Base-by-base conservation (phyloP, 1,284 basidiomycete genomes). In the Trichosporon sp. region DNA sequence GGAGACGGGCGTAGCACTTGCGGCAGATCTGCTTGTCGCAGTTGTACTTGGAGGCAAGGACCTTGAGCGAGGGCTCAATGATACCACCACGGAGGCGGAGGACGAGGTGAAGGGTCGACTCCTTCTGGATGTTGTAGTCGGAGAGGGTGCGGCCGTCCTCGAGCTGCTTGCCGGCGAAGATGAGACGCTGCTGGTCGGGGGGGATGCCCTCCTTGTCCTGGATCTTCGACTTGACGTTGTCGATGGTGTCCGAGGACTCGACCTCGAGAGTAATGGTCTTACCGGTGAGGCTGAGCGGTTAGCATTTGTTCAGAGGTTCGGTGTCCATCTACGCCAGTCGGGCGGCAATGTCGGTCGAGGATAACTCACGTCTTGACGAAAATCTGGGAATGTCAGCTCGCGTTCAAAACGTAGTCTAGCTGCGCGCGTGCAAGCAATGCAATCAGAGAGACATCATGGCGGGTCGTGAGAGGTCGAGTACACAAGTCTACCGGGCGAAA, bases 101-200 rank as follows among this genome's bases (percentile, higher is more conserved):
- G 72, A 97, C 94, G 71, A 97, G 85, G 84, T 98, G 95, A 73
- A 98, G 90, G 49, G 95, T 98, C 19, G 91, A 94, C 84, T 98
- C 95, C 86, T 98, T 98, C 85, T 99, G 95, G 83, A 96, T 96
- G 85, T 95, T 95, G 85, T 96, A 96, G 84, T 96, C 94, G 74
- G 86, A 89, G 65, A 96, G 85, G 46, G 93, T 96, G 76, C 93
- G 89, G 67, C 94, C 94, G 81, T 97, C 94, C 83, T 96, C 94
- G 72, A 97, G 89, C 82, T 95, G 92, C 86, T 95, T 95, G 72
- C 92, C 91, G 70, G 91, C 92, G 73, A 95, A 95, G 83, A 95
- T 95, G 71, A 94, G 86, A 75, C 92, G 90, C 80, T 95, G 92
- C 81, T 95, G 92, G 83, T 94, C 92, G 70, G 92, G 92, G 68